A percentile compares a stretch with the other conserved stretches of the same genome.
Conservation (phyloP, 2,329 filamentous ascomycete species). For the Fusarium stilboides region DNA sequence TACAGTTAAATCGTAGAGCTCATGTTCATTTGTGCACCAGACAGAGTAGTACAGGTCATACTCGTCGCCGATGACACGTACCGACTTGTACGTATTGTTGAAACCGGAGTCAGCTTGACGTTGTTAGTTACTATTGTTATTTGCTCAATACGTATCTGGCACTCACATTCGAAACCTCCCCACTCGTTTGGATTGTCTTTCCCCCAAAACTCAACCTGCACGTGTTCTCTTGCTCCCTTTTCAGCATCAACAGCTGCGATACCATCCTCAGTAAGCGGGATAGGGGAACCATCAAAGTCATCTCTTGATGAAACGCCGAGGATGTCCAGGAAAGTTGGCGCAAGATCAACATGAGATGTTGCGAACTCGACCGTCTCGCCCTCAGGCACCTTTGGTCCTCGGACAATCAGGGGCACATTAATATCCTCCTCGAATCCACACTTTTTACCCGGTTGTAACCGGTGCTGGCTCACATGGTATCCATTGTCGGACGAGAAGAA, state of each 20-base stretch:
- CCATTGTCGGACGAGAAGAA: constrained; percentile 69
- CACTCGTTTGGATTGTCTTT: constrained; percentile 24
- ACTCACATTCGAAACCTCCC: no score
- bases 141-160: no score
- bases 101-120: neutral
- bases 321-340: constrained; percentile 65
- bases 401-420: constrained; percentile 65
- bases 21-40: constrained; percentile 66
- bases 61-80: constrained; percentile 61
- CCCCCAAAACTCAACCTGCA: constrained; percentile 68
- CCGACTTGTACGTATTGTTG: constrained; percentile 69
- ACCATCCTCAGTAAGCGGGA: constrained; percentile 53
- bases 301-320: constrained; percentile 52
- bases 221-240: constrained; percentile 58
- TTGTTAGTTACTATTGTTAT: no score
- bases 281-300: constrained; percentile 67
- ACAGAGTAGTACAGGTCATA: constrained; percentile 71
- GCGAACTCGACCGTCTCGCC: constrained; percentile 53
- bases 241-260: no score
- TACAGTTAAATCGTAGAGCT: constrained; percentile 68
- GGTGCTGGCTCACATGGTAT: constrained; percentile 69
- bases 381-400: constrained; percentile 63
- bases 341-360: constrained; percentile 69
- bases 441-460: constrained; percentile 66
- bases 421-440: constrained; percentile 68